Percentiles rank a stretch among this genome's conserved stretches.
Conservation (phyloP, 176 grass and related monocot genomes). For the Carex kokanica region DNA sequence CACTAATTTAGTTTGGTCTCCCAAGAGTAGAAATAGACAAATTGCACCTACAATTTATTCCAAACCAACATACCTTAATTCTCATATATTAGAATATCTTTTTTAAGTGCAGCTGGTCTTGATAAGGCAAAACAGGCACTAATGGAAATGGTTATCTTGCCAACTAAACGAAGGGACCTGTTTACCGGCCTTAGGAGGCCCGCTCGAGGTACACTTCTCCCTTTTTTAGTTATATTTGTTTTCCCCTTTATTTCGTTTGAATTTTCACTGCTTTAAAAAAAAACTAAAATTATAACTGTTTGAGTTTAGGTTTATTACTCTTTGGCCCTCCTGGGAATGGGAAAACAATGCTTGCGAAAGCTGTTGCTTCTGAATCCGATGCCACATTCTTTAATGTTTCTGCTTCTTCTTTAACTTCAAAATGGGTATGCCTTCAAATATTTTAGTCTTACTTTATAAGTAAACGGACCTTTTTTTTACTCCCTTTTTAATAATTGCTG, state of each 20-base stretch:
- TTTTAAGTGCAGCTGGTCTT: conserved; percentile 67
- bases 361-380: conserved; percentile 98
- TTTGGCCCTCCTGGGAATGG: conserved; percentile 88
- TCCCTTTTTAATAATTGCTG: conserved; percentile 15
- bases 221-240: conserved; percentile 2
- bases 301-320: conserved; percentile 21
- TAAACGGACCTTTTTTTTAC: not conserved
- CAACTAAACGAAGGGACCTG: conserved; percentile 87
- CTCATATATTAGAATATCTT: conserved; percentile 15
- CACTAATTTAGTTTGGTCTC: not conserved
- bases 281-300: not conserved
- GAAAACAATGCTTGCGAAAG: conserved; percentile 99
- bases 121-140: conserved; percentile 96
- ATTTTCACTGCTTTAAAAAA: not conserved
- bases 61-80: not conserved
- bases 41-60: not conserved
- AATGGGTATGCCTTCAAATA: conserved; percentile 56
- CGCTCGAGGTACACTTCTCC: conserved; percentile 56
- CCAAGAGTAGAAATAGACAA: not conserved
- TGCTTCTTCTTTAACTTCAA: conserved; percentile 88
- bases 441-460: not conserved
- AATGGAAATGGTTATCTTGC: conserved; percentile 99
- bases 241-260: not conserved
- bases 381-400: conserved; percentile 98
- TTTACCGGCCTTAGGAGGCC: conserved; percentile 89